Conservation (phyloP, 2,329 filamentous ascomycete genomes). For the Cordyceps javanica region DNA sequence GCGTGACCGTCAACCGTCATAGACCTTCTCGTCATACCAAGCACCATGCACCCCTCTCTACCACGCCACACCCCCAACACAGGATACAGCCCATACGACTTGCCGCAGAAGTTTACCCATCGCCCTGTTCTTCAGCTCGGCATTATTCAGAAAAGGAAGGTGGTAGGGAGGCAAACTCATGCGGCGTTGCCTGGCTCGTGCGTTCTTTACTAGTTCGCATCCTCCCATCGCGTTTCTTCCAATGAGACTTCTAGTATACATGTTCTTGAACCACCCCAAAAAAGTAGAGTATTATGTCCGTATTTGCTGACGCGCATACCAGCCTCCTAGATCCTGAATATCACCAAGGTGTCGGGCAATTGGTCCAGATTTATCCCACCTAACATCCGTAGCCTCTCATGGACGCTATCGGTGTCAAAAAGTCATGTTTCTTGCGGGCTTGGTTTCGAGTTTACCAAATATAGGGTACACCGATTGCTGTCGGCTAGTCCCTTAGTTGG, state of each 20-base stretch:
- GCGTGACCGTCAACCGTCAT: too few species aligned
- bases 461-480: not conserved
- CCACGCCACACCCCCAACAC: not conserved
- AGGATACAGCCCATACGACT: not conserved
- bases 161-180: not conserved
- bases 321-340: not conserved
- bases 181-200: not conserved
- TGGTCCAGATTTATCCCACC: not conserved
- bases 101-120: not conserved
- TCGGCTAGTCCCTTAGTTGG: not conserved
- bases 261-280: not conserved
- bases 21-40: too few species aligned
- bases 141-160: not conserved
- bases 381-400: too few species aligned
- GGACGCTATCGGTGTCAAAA: too few species aligned
- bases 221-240: not conserved
- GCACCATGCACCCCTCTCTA: not conserved
- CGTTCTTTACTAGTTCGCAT: not conserved
- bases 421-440: not conserved
- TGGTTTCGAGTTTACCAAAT: not conserved
- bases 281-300: conserved; percentile 2
- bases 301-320: not conserved
- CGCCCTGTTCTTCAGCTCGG: not conserved
- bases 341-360: not conserved
- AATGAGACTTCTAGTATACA: not conserved